Evolutionary conservation across 768 basidiomycete species (phyloP).

Genomic region (Auriscalpium microsporum): DNA sequence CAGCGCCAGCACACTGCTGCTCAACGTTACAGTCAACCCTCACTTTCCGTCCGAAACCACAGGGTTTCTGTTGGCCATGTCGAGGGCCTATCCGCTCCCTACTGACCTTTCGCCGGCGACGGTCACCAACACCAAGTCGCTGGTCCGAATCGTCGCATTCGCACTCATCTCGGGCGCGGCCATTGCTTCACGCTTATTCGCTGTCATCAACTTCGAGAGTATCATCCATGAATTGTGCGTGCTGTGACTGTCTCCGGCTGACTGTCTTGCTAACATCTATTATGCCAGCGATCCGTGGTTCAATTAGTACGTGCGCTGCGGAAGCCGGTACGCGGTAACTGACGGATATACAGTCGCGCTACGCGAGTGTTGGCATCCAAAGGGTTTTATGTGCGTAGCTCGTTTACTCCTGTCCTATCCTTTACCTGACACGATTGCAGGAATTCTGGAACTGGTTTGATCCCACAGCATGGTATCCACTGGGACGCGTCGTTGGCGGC

Average conservation of each 20-base stretch:
- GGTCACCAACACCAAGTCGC: constrained; percentile 79
- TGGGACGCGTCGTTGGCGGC: constrained; percentile 96
- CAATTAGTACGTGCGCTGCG: constrained; percentile 70
- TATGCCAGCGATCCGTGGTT: constrained; percentile 88
- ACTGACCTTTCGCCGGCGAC: constrained; percentile 59
- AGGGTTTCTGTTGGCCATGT: constrained; percentile 40
- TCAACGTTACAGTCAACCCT: background rate
- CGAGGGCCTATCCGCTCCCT: constrained; percentile 68
- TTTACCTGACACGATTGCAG: constrained; percentile 23
- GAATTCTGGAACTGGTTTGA: constrained; percentile 99
- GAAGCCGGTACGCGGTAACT: background rate
- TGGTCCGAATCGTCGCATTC: constrained; percentile 86
- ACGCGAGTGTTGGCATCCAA: constrained; percentile 84
- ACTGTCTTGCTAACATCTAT: background rate
- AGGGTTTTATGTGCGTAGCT: constrained; percentile 81
- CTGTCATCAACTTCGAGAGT: constrained; percentile 97
- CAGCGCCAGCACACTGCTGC: background rate
- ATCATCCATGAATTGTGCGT: constrained; percentile 99
- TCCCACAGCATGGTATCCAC: constrained; percentile 98
- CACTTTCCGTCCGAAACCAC: background rate
- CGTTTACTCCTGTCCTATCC: background rate
- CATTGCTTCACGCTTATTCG: constrained; percentile 91
- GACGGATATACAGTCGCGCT: constrained; percentile 60
- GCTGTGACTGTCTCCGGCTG: background rate
- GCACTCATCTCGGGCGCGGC: constrained; percentile 89